These are phyloP conservation scores for Friedmanniomyces endolithicus DNA, from an alignment of 495 filamentous ascomycete species.

Conservation along the genomic window DNA sequence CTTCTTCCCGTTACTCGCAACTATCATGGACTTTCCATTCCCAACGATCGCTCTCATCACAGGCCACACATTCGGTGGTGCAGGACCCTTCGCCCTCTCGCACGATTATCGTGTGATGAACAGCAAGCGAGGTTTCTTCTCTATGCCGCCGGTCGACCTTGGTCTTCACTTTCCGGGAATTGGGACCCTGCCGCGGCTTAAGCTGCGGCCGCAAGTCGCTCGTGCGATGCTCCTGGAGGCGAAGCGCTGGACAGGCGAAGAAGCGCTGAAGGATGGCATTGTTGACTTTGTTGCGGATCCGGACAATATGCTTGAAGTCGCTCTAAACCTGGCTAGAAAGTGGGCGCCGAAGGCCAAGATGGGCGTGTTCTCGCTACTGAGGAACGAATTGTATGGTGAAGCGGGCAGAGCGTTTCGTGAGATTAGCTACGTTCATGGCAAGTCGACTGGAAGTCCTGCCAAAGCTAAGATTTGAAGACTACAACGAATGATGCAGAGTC, in stretches of 20 bases:
- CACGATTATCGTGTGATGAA: slow-evolving; percentile 45
- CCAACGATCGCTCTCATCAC: slow-evolving; percentile 41
- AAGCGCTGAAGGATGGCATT: slow-evolving; percentile 38
- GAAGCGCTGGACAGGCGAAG: slow-evolving; percentile 38
- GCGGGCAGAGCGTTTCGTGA: slow-evolving; percentile 35
- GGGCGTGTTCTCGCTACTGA: slow-evolving; percentile 37
- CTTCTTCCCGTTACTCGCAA: slow-evolving; percentile 37
- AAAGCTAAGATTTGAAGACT: slow-evolving; percentile 28
- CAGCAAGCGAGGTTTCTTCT: slow-evolving; percentile 37
- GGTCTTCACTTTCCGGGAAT: slow-evolving; percentile 42
- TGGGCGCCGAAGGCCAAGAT: slow-evolving; percentile 39
- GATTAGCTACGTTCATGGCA: slow-evolving; percentile 41
- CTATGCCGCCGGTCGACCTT: slow-evolving; percentile 40
- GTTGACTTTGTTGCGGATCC: slow-evolving; percentile 38
- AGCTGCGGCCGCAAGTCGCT: slow-evolving; percentile 37
- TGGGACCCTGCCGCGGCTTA: slow-evolving; percentile 36
- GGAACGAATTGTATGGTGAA: slow-evolving; percentile 41
- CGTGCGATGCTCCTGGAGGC: slow-evolving; percentile 42
- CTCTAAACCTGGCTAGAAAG: slow-evolving; percentile 31
- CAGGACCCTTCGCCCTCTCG: slow-evolving; percentile 36
- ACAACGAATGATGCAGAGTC: neutral
- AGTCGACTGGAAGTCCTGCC: slow-evolving; percentile 22
- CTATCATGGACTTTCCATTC: slow-evolving; percentile 41
- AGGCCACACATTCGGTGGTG: slow-evolving; percentile 42
- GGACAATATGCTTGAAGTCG: slow-evolving; percentile 36